Base-by-base conservation (phyloP, 2,329 filamentous ascomycete genomes). In the Penicillium sp. region DNA sequence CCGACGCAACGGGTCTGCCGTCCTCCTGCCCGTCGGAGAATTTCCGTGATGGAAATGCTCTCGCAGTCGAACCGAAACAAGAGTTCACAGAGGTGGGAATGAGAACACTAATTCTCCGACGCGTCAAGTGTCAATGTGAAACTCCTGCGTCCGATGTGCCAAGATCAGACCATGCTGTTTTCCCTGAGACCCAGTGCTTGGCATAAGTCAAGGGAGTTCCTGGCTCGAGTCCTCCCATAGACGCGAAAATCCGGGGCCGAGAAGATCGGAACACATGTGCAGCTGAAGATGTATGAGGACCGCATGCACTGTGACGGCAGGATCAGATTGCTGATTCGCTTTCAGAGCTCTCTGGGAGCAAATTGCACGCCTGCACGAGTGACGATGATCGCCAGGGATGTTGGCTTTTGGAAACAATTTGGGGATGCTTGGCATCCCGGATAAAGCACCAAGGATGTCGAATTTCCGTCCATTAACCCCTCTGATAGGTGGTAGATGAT, bases 51-150 rank as follows among this genome's bases (percentile, higher is more conserved):
- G 44, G 13, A 41, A 25, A 27, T 39, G 31, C 14, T 42, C 5
- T 12, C 29, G 28, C 16, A 25, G 33, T 3, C n/a, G 12, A 39
- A 27, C 19, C 28, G 10, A 33, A n/a, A 25, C 16, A 27, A 42
- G 35, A 28, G 31, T 50, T 25, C 9, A 34, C 35, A 43, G 27
- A 30, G 30, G 42, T 53, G 53, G 46, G 41, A 19, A 30, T 27
- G 35, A 16, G 12, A 35, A 13, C 7, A 22, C 13, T 43, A 49
- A 41, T 47, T 53, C 35, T 57, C 52, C 52, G 54, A 55, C 50
- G 19, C 2, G 7, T 12, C 28, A 44, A 35, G 54, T 53, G 25
- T 55, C 53, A 57, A 41, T 31, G 6, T 51, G 37, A 36, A 12
- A 22, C 16, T 29, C 28, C 29, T 31, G 36, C 10, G 7, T 16